Evolutionary conservation across 2,329 filamentous ascomycete genomes (phyloP).

Genomic region (Chaetothyriales sp.): DNA sequence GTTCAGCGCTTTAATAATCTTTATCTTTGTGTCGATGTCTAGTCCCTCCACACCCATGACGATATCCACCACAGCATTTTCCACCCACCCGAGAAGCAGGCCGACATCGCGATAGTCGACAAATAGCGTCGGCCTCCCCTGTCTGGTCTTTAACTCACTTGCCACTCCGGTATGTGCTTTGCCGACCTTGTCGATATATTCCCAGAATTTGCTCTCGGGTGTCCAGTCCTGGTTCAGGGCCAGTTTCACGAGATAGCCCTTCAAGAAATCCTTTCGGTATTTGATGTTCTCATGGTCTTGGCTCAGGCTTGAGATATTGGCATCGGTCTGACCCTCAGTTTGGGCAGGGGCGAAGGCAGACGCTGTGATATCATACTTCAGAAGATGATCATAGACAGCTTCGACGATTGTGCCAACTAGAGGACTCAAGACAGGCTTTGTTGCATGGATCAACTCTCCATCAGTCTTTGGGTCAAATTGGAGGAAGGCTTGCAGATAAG

Average conservation of each 20-base stretch:
- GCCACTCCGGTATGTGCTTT: conserved; percentile 20
- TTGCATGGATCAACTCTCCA: conserved; percentile 17
- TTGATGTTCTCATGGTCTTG: conserved; percentile 20
- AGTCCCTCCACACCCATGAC: conserved; percentile 19
- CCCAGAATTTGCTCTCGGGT: conserved; percentile 20
- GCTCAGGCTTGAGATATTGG: conserved; percentile 8
- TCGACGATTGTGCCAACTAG: conserved; percentile 19
- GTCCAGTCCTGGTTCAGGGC: conserved; percentile 20
- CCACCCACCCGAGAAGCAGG: conserved; percentile 19
- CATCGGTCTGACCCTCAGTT: conserved; percentile 8
- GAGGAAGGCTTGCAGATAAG: conserved; percentile 20
- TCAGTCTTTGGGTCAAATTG: conserved; percentile 18
- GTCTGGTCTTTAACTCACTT: conserved; percentile 19
- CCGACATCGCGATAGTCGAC: conserved; percentile 21
- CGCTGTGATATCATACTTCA: conserved; percentile 22
- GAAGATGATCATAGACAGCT: conserved; percentile 21
- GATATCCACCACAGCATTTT: conserved; percentile 19
- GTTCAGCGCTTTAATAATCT: conserved; percentile 19
- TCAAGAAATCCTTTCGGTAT: conserved; percentile 21
- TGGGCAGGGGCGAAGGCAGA: conserved; percentile 20
- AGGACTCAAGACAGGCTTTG: conserved; percentile 18
- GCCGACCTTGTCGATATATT: conserved; percentile 21
- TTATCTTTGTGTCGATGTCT: conserved; percentile 17
- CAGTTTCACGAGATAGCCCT: conserved; percentile 19
- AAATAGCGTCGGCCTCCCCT: conserved; percentile 17